These are phyloP conservation scores for Globisporangium recalcitrans DNA, from an alignment of 352 stramenopile genomes.

Conservation along the genomic window DNA sequence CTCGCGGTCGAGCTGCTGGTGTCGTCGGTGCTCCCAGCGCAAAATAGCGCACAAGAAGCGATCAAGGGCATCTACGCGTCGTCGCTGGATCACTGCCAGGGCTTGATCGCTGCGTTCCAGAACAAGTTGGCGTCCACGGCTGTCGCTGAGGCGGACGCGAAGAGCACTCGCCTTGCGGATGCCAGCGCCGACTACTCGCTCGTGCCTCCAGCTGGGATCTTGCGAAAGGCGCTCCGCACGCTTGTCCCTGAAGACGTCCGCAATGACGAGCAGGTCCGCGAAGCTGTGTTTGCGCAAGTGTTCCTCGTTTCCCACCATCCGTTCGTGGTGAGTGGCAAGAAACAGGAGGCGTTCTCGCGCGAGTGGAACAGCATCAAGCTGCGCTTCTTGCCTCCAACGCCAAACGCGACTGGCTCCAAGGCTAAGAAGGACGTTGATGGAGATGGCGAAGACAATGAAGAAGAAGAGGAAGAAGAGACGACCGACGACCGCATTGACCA, in stretches of 20 bases:
- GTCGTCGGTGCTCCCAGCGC: constrained; percentile 43
- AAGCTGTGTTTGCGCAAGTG: constrained; percentile 40
- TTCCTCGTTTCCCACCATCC: constrained; percentile 70
- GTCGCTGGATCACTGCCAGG: constrained; percentile 51
- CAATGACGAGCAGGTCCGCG: constrained; percentile 28
- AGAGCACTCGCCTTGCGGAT: constrained; percentile 15
- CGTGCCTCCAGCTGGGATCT: constrained; percentile 44
- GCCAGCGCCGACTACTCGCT: constrained; percentile 19
- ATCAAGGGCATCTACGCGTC: constrained; percentile 46
- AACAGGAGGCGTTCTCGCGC: constrained; percentile 36
- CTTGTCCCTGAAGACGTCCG: constrained; percentile 40
- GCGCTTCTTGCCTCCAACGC: constrained; percentile 40
- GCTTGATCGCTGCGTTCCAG: constrained; percentile 50
- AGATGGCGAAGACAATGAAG: constrained; percentile 27
- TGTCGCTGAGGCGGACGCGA: constrained; percentile 30
- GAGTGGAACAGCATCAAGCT: constrained; percentile 68
- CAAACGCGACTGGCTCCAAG: neutral
- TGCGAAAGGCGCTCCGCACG: constrained; percentile 56
- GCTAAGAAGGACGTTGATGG: constrained; percentile 10
- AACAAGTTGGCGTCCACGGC: constrained; percentile 46
- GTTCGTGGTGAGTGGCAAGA: constrained; percentile 59
- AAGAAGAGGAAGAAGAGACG: constrained; percentile 35
- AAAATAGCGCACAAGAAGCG: constrained; percentile 39
- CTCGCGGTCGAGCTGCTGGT: constrained; percentile 57
- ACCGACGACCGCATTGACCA: constrained; percentile 73